Percentiles rank a stretch among this genome's conserved stretches.
Conservation (phyloP, 768 basidiomycete species). For the Pisolithus albus region DNA sequence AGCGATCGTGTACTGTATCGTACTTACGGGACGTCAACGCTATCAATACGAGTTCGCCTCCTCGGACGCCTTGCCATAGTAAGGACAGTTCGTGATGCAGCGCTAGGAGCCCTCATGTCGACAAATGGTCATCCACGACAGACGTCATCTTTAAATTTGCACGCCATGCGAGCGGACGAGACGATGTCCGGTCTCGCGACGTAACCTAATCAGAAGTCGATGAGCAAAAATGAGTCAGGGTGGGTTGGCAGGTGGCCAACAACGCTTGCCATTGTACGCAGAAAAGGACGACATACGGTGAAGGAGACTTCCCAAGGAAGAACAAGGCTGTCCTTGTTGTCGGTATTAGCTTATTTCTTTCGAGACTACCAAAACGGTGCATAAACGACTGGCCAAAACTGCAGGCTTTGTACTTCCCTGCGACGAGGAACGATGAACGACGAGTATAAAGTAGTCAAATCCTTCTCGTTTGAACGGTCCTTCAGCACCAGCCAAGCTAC, state of each 20-base stretch:
- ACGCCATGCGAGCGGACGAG: background rate
- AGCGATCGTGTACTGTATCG: no score
- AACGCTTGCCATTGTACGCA: background rate
- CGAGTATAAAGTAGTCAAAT: constrained; percentile 25
- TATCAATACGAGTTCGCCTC: no score
- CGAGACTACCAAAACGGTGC: constrained; percentile 23
- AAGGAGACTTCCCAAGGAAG: background rate
- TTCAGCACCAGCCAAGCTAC: background rate
- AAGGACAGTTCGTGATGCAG: no score
- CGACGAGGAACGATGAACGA: constrained; percentile 12
- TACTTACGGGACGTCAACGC: no score
- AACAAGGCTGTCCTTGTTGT: background rate
- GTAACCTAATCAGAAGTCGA: background rate
- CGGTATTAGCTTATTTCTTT: background rate
- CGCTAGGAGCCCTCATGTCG: no score
- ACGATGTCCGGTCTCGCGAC: background rate
- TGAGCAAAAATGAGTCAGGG: background rate
- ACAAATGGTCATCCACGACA: background rate
- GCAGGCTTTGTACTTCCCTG: constrained; percentile 26
- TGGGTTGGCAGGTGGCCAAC: background rate
- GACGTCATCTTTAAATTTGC: background rate
- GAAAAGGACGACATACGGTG: background rate
- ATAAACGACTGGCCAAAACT: constrained; percentile 32
- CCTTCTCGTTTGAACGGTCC: constrained; percentile 13
- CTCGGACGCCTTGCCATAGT: no score